Evolutionary conservation across 768 basidiomycete species (phyloP).

Genomic region (Podaxis rugospora): DNA sequence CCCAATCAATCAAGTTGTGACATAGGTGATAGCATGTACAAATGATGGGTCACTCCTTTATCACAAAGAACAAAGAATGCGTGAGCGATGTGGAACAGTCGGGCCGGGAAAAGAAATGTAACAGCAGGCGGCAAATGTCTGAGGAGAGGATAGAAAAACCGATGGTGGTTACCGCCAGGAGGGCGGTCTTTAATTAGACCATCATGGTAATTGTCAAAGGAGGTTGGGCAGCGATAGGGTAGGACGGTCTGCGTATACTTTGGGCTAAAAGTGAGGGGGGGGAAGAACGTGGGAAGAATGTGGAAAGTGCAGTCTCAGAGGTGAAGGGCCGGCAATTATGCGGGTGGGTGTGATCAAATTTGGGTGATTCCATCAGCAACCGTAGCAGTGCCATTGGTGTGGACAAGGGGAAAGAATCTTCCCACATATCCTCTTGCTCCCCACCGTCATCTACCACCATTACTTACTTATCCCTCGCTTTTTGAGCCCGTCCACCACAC

Average conservation of each 20-base stretch:
- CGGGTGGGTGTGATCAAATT: constrained; percentile 12
- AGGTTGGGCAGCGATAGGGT: background rate
- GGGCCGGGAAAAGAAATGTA: background rate
- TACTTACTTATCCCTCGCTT: background rate
- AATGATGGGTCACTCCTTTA: background rate
- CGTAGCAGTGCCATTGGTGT: background rate
- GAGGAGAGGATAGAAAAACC: background rate
- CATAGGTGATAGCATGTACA: background rate
- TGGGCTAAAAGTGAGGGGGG: background rate
- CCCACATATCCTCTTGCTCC: constrained; percentile 19
- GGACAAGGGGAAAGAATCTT: constrained; percentile 7
- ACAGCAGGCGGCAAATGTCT: background rate
- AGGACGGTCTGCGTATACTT: background rate
- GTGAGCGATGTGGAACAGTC: background rate
- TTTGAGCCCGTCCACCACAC: background rate
- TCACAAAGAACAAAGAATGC: background rate
- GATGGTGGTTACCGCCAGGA: background rate
- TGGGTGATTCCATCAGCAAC: constrained; percentile 18
- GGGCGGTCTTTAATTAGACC: background rate
- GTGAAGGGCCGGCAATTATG: constrained; percentile 15
- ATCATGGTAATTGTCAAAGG: background rate
- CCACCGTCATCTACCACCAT: constrained; percentile 12
- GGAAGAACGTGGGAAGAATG: too few species aligned
- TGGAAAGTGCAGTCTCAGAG: background rate
- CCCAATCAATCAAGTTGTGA: background rate